A percentile compares a stretch with the other conserved stretches of the same genome.
Conservation (phyloP, 768 basidiomycete species). For the Podaxis rugospora region DNA sequence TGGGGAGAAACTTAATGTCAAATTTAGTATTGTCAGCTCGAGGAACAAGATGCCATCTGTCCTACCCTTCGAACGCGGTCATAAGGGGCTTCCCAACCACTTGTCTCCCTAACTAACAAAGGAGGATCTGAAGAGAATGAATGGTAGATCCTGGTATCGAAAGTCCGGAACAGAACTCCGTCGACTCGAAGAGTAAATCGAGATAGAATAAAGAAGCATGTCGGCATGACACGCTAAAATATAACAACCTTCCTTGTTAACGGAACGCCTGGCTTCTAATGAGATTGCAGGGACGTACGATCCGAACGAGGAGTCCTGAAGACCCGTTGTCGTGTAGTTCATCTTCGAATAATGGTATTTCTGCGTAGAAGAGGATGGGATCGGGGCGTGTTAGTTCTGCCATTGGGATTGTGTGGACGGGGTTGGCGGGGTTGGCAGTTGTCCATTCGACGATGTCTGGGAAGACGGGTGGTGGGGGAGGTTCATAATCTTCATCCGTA, state of each 20-base stretch:
- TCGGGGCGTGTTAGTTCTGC: slow-evolving; percentile 83
- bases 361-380: slow-evolving; percentile 97
- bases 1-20: slow-evolving; percentile 54
- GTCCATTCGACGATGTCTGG: slow-evolving; percentile 34
- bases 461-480: slow-evolving; percentile 14
- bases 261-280: not conserved
- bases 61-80: slow-evolving; percentile 72
- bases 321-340: slow-evolving; percentile 97
- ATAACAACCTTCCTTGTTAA: slow-evolving; percentile 3
- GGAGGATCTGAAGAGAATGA: slow-evolving; percentile 62
- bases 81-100: slow-evolving; percentile 91
- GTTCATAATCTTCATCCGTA: slow-evolving; percentile 14
- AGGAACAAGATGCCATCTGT: not conserved
- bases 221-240: slow-evolving; percentile 91
- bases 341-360: slow-evolving; percentile 92
- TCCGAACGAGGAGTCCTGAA: slow-evolving; percentile 77
- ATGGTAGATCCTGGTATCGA: slow-evolving; percentile 89
- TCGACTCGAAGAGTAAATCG: slow-evolving; percentile 95
- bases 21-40: not conserved
- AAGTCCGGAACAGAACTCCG: slow-evolving; percentile 85
- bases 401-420: slow-evolving; percentile 70
- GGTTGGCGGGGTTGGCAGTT: slow-evolving; percentile 52
- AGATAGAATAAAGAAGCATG: slow-evolving; percentile 84
- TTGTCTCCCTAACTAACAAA: slow-evolving; percentile 70
- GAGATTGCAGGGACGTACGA: slow-evolving; percentile 50